phyloP scores from a whole-genome alignment of 176 grass and related monocot genomes.

The Carex myosuroides region DNA sequence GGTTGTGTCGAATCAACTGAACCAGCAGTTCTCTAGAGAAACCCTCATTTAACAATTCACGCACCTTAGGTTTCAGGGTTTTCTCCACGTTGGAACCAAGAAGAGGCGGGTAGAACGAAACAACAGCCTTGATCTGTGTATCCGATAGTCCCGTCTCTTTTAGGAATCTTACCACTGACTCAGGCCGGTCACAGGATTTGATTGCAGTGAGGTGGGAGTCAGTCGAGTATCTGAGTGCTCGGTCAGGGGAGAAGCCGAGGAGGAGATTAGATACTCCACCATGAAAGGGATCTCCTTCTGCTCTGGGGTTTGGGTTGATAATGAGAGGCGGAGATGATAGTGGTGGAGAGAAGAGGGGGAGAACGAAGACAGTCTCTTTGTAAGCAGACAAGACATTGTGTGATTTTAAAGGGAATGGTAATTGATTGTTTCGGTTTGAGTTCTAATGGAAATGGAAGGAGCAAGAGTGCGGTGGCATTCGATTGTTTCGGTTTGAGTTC shows the following conservation, averaged over 20 bases:
- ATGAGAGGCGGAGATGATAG: neutral
- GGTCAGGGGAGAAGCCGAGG: neutral
- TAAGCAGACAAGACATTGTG: neutral
- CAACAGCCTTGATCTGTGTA: neutral
- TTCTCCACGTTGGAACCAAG: constrained; percentile 1
- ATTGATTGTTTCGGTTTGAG: no score
- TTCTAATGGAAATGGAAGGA: no score
- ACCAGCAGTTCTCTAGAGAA: neutral
- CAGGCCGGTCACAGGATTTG: neutral
- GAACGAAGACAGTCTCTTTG: neutral
- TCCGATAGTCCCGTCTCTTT: neutral
- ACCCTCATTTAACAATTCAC: neutral
- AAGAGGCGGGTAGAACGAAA: neutral
- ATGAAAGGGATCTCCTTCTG: neutral
- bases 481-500: no score
- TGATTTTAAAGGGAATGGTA: no score
- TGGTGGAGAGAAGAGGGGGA: neutral
- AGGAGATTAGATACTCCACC: neutral
- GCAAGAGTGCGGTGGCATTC: no score
- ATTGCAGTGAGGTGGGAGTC: neutral
- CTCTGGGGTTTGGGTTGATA: neutral
- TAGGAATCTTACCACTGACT: neutral
- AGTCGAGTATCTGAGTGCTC: neutral
- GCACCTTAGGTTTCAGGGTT: neutral
- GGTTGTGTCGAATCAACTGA: neutral